A percentile compares a stretch with the other conserved stretches of the same genome.
Evolutionary conservation across 2,329 filamentous ascomycete genomes (phyloP).

Genomic region (Neoscytalidium dimidiatum): DNA sequence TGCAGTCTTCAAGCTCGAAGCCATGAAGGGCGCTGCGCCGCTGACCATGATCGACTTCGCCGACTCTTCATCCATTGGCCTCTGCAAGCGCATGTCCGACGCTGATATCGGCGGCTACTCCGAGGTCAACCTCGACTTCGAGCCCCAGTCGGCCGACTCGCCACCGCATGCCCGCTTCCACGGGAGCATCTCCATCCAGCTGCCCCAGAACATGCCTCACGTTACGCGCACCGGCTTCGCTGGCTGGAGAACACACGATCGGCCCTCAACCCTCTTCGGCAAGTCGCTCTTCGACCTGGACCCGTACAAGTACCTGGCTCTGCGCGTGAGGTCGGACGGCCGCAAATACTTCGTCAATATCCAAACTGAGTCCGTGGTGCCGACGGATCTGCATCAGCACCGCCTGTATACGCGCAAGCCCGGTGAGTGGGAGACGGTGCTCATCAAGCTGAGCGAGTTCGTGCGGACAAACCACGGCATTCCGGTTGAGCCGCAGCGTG

Average conservation of each 20-base stretch:
- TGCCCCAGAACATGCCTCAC: slow-evolving; percentile 73
- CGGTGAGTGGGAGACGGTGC: slow-evolving; percentile 92
- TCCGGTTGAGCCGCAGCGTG: slow-evolving; percentile 89
- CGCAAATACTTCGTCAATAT: slow-evolving; percentile 93
- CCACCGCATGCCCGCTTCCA: slow-evolving; percentile 78
- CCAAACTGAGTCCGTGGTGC: slow-evolving; percentile 90
- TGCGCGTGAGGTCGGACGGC: slow-evolving; percentile 88
- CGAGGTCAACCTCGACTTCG: slow-evolving; percentile 68
- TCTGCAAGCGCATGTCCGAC: slow-evolving; percentile 80
- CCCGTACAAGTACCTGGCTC: slow-evolving; percentile 80
- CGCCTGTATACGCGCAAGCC: slow-evolving; percentile 76
- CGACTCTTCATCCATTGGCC: slow-evolving; percentile 42
- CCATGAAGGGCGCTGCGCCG: slow-evolving; percentile 65
- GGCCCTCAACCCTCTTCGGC: slow-evolving; percentile 79
- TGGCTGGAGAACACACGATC: slow-evolving; percentile 82
- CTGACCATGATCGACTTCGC: slow-evolving; percentile 67
- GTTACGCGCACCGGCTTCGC: slow-evolving; percentile 83
- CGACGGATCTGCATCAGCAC: slow-evolving; percentile 96
- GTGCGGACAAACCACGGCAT: slow-evolving; percentile 92
- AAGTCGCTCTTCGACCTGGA: slow-evolving; percentile 86
- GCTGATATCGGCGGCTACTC: slow-evolving; percentile 85
- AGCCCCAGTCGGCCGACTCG: slow-evolving; percentile 47
- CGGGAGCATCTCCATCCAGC: slow-evolving; percentile 81
- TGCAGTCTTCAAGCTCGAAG: slow-evolving; percentile 69
- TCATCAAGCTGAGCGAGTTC: slow-evolving; percentile 89